Evolutionary conservation across 2,329 filamentous ascomycete species (phyloP), one percentile per base, ranked within the genome.

Genomic region (Emergomyces orientalis): DNA sequence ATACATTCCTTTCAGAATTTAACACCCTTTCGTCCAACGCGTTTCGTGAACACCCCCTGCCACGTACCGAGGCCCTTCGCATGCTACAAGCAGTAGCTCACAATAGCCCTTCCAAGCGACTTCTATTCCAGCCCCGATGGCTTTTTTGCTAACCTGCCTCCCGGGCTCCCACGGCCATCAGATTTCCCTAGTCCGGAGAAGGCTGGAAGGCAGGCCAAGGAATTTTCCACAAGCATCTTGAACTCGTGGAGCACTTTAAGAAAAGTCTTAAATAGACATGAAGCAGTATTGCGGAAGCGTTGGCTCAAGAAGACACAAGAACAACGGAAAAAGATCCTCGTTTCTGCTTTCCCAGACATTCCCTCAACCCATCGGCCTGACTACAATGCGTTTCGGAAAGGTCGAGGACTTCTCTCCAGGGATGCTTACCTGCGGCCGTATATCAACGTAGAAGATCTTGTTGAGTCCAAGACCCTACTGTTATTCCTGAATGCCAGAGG

Each of bases 401-500:
- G 54, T 34, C 55, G 27, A 22, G 25, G 43, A 14, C 6, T 32
- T 1, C 66, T 67, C 4, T 68, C 68, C 11, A 64, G 65, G 17
- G 73, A 76, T 13, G 63, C 73, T 13, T 83, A 73, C 65, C 68
- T 82, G 43, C 83, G 77, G 75, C 83, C 84, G 0, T 75, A 80
- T 52, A 78, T 86, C 68, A 86, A 86, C 66, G 7, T 56, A 19
- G 49, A 32, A 30, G 84, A 86, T 67, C 71, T 86, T 0, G 62
- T 67, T 0, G 73, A 78, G 41, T 69, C 75, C 0, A 79, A 77
- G 54, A 64, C 71, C 0, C 67, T 86, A 19, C 73, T 77, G 0
- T 69, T 86, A 5, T 73, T 86, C 32, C 68, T 86, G 17, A 82
- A 83, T 61, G 71, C 81, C 0, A 76, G 84, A 11, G 82, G 76